These are phyloP conservation scores for Avena eriantha DNA, from an alignment of 176 grass and related monocot species.

Conservation along the genomic window DNA sequence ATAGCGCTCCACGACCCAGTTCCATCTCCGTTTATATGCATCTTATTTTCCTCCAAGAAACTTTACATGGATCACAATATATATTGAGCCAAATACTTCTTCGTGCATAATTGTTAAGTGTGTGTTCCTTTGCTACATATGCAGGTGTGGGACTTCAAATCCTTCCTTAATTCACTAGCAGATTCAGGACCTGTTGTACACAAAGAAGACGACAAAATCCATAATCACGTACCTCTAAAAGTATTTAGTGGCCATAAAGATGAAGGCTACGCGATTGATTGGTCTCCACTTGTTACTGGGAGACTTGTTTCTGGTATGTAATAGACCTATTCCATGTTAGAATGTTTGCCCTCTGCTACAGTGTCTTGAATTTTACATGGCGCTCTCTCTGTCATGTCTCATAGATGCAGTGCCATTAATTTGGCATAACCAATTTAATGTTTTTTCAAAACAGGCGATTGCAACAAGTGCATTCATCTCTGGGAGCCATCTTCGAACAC, in stretches of 20 bases:
- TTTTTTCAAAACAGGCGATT: conserved; percentile 60
- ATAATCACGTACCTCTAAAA: conserved; percentile 60
- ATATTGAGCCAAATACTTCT: background rate
- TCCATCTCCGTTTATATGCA: background rate
- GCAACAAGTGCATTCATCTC: conserved; percentile 77
- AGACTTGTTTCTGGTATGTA: conserved; percentile 87
- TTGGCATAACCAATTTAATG: conserved; percentile 13
- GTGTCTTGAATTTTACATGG: conserved; percentile 16
- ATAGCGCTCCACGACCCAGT: background rate
- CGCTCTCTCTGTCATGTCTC: background rate
- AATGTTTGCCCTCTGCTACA: conserved; percentile 3
- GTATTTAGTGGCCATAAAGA: conserved; percentile 84
- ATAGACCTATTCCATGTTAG: conserved; percentile 8
- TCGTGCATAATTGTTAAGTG: conserved; percentile 15
- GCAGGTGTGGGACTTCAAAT: conserved; percentile 85
- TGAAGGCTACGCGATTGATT: conserved; percentile 96
- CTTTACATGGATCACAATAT: background rate
- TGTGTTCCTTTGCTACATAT: conserved; percentile 25
- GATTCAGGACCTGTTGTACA: conserved; percentile 58
- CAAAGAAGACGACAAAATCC: conserved; percentile 60
- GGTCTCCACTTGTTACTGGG: conserved; percentile 73
- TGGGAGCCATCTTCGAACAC: conserved; percentile 75
- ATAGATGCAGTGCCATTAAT: conserved; percentile 1
- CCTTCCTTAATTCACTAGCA: conserved; percentile 68
- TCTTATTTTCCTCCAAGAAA: background rate